Conservation (phyloP, 2,329 filamentous ascomycete species). For the Pseudogymnoascus sp. region DNA sequence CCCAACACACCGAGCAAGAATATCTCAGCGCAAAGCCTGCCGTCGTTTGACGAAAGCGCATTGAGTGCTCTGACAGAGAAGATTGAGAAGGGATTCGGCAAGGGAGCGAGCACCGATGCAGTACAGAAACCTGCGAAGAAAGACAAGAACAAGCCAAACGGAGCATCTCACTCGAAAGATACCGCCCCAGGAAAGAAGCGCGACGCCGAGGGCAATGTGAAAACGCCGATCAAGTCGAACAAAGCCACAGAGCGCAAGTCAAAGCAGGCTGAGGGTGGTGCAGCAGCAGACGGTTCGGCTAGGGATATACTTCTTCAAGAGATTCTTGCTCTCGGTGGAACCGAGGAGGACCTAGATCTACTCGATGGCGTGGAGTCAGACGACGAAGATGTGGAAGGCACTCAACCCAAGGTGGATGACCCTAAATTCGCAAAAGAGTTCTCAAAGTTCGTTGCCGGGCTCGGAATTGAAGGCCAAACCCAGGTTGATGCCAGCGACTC, state of each 20-base stretch:
- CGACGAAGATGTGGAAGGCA: constrained; percentile 34
- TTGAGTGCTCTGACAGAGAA: constrained; percentile 46
- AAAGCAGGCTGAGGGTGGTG: constrained; percentile 12
- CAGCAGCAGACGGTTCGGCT: constrained; percentile 15
- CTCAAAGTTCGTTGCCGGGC: constrained; percentile 41
- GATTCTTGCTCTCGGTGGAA: constrained; percentile 55
- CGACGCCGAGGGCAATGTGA: constrained; percentile 27
- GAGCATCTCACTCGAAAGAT: constrained; percentile 24
- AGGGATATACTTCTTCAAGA: constrained; percentile 46
- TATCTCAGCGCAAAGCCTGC: constrained; percentile 24
- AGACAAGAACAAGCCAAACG: constrained; percentile 38
- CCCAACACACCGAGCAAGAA: constrained; percentile 19
- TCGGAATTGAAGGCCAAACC: constrained; percentile 41
- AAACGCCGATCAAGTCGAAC: constrained; percentile 22
- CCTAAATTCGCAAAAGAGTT: constrained; percentile 35
- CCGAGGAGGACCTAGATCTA: constrained; percentile 54
- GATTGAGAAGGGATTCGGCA: constrained; percentile 45
- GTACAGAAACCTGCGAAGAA: constrained; percentile 25
- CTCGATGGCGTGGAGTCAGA: constrained; percentile 47
- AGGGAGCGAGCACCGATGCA: constrained; percentile 20
- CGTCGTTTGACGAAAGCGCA: constrained; percentile 41
- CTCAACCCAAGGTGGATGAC: constrained; percentile 18
- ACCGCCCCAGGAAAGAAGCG: constrained; percentile 30
- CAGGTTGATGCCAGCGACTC: constrained; percentile 33
- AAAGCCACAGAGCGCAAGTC: constrained; percentile 11